Evolutionary conservation across 2,329 filamentous ascomycete genomes (phyloP).

Genomic region (Phaeomoniella chlamydospora): DNA sequence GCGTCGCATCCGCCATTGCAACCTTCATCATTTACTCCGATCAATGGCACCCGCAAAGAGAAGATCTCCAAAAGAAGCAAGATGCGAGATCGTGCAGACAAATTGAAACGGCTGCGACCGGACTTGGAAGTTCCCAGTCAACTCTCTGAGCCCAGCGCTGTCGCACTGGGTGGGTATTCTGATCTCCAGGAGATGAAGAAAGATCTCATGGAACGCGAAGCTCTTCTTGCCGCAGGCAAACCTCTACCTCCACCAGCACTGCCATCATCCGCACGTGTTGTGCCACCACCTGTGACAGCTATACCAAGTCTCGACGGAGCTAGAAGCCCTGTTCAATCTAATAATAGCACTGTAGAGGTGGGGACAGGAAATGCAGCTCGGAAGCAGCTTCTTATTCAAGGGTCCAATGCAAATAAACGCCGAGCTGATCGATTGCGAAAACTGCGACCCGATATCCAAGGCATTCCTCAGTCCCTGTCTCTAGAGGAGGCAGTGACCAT

Average conservation of each 20-base stretch:
- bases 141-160: slow-evolving; percentile 5
- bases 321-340: too few relatives aligned
- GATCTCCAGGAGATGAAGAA: slow-evolving; percentile 5
- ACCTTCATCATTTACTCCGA: too few relatives aligned
- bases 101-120: not conserved
- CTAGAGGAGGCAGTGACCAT: slow-evolving; percentile 7
- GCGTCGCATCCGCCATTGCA: too few relatives aligned
- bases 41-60: too few relatives aligned
- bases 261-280: too few relatives aligned
- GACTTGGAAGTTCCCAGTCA: slow-evolving; percentile 4
- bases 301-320: too few relatives aligned
- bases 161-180: slow-evolving; percentile 10
- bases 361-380: too few relatives aligned
- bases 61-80: not conserved
- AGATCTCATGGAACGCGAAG: slow-evolving; percentile 5
- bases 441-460: slow-evolving; percentile 8
- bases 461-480: slow-evolving; percentile 6
- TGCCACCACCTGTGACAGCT: too few relatives aligned
- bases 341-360: too few relatives aligned
- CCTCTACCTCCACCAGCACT: too few relatives aligned
- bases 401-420: not conserved
- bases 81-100: not conserved
- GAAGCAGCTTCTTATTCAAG: not conserved
- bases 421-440: not conserved
- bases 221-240: too few relatives aligned